These are phyloP conservation scores for Geranium brycei DNA, from an alignment of 345 rosid species.

Conservation along the genomic window DNA sequence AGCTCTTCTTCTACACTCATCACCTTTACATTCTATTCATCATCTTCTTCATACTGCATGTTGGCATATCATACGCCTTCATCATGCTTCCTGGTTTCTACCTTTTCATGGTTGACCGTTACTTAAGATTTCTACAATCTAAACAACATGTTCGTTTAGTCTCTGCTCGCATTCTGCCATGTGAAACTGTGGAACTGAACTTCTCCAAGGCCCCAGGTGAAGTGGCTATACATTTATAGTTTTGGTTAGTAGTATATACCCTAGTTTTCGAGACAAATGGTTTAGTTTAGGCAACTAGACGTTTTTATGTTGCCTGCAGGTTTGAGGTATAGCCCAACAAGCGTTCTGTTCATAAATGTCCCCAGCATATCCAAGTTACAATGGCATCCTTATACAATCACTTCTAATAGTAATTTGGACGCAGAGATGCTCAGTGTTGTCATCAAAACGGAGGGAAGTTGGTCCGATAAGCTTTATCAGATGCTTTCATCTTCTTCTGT, in stretches of 20 bases:
- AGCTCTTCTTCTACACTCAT: slow-evolving; percentile 72
- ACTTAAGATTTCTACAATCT: slow-evolving; percentile 63
- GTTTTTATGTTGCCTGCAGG: slow-evolving; percentile 17
- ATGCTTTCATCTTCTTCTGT: slow-evolving; percentile 44
- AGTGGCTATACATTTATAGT: too few relatives aligned
- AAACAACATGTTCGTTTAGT: slow-evolving; percentile 29
- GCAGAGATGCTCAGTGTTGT: slow-evolving; percentile 51
- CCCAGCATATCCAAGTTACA: slow-evolving; percentile 65
- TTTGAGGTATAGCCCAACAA: slow-evolving; percentile 52
- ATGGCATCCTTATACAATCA: slow-evolving; percentile 88
- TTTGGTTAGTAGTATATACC: neutral
- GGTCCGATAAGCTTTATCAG: slow-evolving; percentile 61
- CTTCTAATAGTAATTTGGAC: slow-evolving; percentile 59
- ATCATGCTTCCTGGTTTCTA: slow-evolving; percentile 64
- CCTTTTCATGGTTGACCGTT: slow-evolving; percentile 71
- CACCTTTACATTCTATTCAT: slow-evolving; percentile 55
- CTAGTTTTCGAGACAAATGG: neutral
- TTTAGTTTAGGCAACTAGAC: neutral
- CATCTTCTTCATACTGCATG: slow-evolving; percentile 54
- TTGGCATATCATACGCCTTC: slow-evolving; percentile 40
- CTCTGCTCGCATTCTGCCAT: slow-evolving; percentile 60
- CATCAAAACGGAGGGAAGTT: slow-evolving; percentile 59
- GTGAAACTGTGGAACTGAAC: slow-evolving; percentile 49
- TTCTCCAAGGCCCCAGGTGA: slow-evolving; percentile 54
- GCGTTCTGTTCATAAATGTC: slow-evolving; percentile 59